Conservation (phyloP, 2,329 filamentous ascomycete species). For the Scedosporium boydii region DNA sequence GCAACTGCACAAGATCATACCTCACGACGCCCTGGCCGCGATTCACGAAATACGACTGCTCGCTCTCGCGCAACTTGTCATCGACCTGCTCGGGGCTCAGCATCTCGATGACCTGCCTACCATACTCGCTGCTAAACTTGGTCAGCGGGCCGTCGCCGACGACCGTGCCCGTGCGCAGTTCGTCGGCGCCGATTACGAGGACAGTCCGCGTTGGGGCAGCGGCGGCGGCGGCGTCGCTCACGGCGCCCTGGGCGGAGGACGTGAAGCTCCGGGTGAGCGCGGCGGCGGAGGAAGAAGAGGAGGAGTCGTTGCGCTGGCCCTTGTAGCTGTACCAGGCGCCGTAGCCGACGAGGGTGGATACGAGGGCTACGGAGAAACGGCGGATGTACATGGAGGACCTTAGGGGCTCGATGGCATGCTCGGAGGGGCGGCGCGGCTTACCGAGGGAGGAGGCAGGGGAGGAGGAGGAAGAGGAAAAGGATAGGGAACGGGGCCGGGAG, state of each 20-base stretch:
- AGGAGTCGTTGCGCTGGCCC: constrained; percentile 19
- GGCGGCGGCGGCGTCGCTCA: constrained; percentile 23
- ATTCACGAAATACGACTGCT: constrained; percentile 86
- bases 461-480: constrained; percentile 12
- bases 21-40: constrained; percentile 84
- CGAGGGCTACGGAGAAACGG: constrained; percentile 54
- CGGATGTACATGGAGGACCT: constrained; percentile 69
- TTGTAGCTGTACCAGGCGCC: constrained; percentile 69
- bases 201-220: constrained; percentile 53
- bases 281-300: constrained; percentile 23
- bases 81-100: constrained; percentile 90
- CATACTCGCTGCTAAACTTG: constrained; percentile 78
- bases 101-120: constrained; percentile 87
- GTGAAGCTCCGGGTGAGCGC: constrained; percentile 24
- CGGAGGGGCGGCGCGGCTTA: constrained; percentile 16
- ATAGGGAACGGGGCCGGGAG: constrained; percentile 10
- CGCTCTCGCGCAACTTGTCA: constrained; percentile 75
- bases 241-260: constrained; percentile 15
- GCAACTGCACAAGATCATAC: constrained; percentile 89
- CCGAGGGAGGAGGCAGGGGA: constrained; percentile 15
- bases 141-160: constrained; percentile 78
- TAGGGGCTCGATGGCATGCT: constrained; percentile 37
- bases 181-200: constrained; percentile 80
- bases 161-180: constrained; percentile 80
- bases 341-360: constrained; percentile 62